Conservation (phyloP, 2,329 filamentous ascomycete genomes). For the Exserohilum rostratum region DNA sequence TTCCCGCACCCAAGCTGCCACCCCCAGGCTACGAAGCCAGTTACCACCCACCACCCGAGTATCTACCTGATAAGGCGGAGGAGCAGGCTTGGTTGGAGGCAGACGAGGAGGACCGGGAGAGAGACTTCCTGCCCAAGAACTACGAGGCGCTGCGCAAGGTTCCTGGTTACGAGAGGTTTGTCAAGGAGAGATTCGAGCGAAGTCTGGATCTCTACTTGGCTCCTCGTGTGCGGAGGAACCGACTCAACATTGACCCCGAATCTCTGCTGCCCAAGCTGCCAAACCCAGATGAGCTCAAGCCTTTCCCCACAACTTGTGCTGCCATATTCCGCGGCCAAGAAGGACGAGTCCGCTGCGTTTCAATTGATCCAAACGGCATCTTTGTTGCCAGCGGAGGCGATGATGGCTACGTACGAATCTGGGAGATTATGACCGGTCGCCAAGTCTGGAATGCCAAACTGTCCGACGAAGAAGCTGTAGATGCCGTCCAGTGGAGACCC, state of each 20-base stretch:
- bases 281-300: constrained; percentile 88
- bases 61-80: constrained; percentile 85
- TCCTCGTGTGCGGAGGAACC: constrained; percentile 87
- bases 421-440: constrained; percentile 84
- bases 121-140: constrained; percentile 82
- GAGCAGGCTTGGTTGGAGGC: constrained; percentile 81
- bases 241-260: constrained; percentile 94
- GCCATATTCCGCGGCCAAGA: constrained; percentile 88
- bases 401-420: constrained; percentile 89
- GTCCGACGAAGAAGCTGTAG: constrained; percentile 77
- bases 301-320: constrained; percentile 89
- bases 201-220: constrained; percentile 95
- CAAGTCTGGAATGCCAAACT: constrained; percentile 86
- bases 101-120: constrained; percentile 89
- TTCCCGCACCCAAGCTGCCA: constrained; percentile 89
- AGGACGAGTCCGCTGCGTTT: constrained; percentile 82
- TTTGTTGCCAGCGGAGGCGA: constrained; percentile 93
- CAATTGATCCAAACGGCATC: constrained; percentile 82
- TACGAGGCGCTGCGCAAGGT: constrained; percentile 87
- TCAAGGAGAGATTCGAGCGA: constrained; percentile 95
- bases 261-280: constrained; percentile 92
- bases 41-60: constrained; percentile 95
- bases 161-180: constrained; percentile 84
- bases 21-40: constrained; percentile 94
- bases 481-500: constrained; percentile 88